Conservation (phyloP, 345 rosid genomes). For the Linum lewisii region DNA sequence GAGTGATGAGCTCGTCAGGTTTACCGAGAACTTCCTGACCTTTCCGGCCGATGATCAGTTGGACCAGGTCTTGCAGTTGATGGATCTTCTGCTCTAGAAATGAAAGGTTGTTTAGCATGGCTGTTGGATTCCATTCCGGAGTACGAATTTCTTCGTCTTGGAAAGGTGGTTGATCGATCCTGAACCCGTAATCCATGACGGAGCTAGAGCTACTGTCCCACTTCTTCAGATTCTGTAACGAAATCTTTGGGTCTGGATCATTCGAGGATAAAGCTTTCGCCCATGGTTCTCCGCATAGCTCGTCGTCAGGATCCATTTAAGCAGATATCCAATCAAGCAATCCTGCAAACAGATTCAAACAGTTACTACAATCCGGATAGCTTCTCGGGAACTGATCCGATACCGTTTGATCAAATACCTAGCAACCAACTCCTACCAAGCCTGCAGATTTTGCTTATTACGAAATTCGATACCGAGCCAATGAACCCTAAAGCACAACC, state of each 20-base stretch:
- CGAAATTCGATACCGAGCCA: too few relatives aligned
- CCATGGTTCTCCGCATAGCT: constrained; percentile 39
- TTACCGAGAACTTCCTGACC: constrained; percentile 35
- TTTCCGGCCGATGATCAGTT: constrained; percentile 44
- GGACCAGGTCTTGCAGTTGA: constrained; percentile 81
- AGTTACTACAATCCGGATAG: too few relatives aligned
- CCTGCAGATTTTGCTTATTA: too few relatives aligned
- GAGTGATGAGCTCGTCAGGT: constrained; percentile 48
- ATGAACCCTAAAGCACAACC: too few relatives aligned
- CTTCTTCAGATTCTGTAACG: constrained; percentile 31
- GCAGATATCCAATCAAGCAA: constrained; percentile 7
- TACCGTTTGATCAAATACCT: too few relatives aligned
- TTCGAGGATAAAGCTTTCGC: constrained; percentile 32
- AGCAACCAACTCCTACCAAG: too few relatives aligned
- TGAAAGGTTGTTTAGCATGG: constrained; percentile 66
- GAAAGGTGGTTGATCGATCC: constrained; percentile 29
- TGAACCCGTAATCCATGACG: constrained; percentile 36
- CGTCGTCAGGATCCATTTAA: constrained; percentile 51
- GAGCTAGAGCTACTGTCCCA: constrained; percentile 61
- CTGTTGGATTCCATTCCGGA: constrained; percentile 82
- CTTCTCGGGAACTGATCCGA: too few relatives aligned
- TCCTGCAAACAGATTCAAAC: too few relatives aligned
- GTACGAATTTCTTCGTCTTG: constrained; percentile 25
- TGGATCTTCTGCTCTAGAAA: constrained; percentile 85
- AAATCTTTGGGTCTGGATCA: constrained; percentile 24